Evolutionary conservation across 2,329 filamentous ascomycete species (phyloP).

Genomic region (Colletotrichum sp.): DNA sequence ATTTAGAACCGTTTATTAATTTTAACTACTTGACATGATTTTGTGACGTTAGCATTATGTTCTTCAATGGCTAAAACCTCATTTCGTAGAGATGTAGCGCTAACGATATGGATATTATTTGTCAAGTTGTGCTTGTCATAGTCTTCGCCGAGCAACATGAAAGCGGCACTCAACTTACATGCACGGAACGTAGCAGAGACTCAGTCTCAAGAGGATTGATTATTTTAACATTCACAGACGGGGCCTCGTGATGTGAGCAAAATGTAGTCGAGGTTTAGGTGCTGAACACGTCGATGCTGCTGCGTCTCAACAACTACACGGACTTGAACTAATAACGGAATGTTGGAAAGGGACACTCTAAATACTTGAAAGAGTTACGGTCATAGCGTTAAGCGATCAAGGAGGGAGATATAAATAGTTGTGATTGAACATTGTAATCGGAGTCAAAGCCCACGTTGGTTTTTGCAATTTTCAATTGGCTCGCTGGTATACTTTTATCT

Average conservation of each 20-base stretch:
- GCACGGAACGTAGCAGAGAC: neutral
- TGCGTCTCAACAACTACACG: neutral
- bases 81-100: neutral
- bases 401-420: neutral
- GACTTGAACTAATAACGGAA: neutral
- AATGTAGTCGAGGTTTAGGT: neutral
- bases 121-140: neutral
- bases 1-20: neutral
- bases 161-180: neutral
- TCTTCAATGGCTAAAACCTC: neutral
- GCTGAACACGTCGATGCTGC: neutral
- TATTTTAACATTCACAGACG: neutral
- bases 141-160: neutral
- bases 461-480: neutral
- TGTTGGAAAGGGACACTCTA: neutral
- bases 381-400: neutral
- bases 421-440: neutral
- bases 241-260: neutral
- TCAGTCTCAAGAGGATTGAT: neutral
- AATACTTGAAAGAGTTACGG: neutral
- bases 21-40: neutral
- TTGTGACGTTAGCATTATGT: neutral
- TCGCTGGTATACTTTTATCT: neutral
- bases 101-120: neutral
- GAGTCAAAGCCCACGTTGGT: neutral